Conservation (phyloP, 177 flowering plant genomes). For the Vitis hybrid region DNA sequence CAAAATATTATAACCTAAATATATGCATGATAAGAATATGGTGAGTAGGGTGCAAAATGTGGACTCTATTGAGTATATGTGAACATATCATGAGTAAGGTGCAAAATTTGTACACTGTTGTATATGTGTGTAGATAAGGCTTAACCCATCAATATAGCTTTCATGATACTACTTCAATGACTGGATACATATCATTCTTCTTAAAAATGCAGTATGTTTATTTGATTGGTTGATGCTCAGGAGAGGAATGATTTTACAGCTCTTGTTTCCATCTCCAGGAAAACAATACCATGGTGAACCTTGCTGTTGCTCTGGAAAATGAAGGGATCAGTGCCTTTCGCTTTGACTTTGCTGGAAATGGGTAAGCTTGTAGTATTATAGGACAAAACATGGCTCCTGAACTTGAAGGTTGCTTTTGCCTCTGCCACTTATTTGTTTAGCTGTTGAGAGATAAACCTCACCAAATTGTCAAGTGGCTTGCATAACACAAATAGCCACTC, state of each 20-base stretch:
- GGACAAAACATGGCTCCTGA: not conserved
- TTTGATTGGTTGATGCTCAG: not conserved
- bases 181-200: no score
- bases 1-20: no score
- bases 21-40: no score
- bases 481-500: not conserved
- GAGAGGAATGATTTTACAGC: not conserved
- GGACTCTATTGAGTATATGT: no score
- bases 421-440: not conserved
- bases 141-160: no score
- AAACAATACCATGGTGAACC: conserved; percentile 29
- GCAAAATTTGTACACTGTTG: no score
- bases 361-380: conserved; percentile 30
- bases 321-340: conserved; percentile 63
- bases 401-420: not conserved
- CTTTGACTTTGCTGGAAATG: conserved; percentile 77
- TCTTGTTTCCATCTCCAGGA: conserved; percentile 35
- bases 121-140: no score
- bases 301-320: conserved; percentile 51
- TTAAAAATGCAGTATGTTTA: not conserved
- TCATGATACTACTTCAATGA: no score
- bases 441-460: not conserved
- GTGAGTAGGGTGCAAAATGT: no score
- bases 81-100: no score
- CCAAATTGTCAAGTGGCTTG: not conserved